Conservation (phyloP, 2,329 filamentous ascomycete species). For the Apiospora sp. region DNA sequence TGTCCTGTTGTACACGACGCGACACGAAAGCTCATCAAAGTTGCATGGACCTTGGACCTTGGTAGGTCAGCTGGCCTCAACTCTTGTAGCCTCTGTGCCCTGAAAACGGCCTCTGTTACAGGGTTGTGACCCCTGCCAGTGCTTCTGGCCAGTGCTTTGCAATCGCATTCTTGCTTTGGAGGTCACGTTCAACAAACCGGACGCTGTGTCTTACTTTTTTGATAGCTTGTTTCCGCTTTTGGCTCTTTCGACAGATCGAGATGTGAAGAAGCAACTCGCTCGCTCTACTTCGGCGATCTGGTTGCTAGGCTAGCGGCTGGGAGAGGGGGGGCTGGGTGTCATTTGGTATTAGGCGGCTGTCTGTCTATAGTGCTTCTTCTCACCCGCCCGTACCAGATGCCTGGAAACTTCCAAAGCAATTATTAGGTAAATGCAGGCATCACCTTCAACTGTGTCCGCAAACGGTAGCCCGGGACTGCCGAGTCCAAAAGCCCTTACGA, state of each 20-base stretch:
- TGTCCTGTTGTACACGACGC: not conserved
- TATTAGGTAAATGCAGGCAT: not conserved
- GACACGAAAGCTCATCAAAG: slow-evolving; percentile 20
- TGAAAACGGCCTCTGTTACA: slow-evolving; percentile 16
- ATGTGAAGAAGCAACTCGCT: slow-evolving; percentile 7
- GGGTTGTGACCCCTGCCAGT: slow-evolving; percentile 9
- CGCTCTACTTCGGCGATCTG: slow-evolving; percentile 4
- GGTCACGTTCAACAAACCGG: slow-evolving; percentile 7
- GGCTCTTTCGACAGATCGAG: not conserved
- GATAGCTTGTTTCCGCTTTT: slow-evolving; percentile 9
- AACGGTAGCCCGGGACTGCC: not conserved
- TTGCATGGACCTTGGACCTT: slow-evolving; percentile 11
- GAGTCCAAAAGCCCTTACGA: slow-evolving; percentile 8
- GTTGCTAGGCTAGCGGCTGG: not conserved
- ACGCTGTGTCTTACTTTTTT: slow-evolving; percentile 10
- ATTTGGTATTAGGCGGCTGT: not conserved
- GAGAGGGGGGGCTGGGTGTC: not conserved
- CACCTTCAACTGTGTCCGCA: not conserved
- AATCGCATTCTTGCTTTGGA: slow-evolving; percentile 18
- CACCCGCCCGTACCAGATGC: not conserved
- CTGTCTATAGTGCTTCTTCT: not conserved
- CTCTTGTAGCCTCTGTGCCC: not conserved
- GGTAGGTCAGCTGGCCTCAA: not conserved
- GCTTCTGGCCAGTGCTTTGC: not conserved
- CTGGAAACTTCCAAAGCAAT: not conserved